Percentiles rank a stretch among this genome's conserved stretches.
phyloP scores from a whole-genome alignment of 495 filamentous ascomycete genomes.

The Tuber indicum region DNA sequence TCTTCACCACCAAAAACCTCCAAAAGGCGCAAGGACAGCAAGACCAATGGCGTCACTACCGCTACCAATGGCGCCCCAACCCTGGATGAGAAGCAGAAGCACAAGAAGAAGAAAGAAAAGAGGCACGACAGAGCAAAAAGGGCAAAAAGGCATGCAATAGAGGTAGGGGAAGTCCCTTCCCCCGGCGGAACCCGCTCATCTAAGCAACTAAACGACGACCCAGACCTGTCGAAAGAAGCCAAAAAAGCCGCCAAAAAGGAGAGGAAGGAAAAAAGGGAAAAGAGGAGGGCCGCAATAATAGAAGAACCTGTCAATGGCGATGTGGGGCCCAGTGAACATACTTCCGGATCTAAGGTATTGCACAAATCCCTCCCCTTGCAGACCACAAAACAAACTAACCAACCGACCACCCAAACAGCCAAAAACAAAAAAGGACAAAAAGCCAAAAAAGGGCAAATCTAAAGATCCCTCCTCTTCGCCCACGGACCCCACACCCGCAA shows the following conservation, averaged over 20 bases:
- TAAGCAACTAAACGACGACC: slow-evolving; percentile 6
- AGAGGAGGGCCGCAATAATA: slow-evolving; percentile 30
- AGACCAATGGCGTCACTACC: background rate
- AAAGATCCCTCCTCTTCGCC: background rate
- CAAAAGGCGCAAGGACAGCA: slow-evolving; percentile 14
- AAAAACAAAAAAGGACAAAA: slow-evolving; percentile 27
- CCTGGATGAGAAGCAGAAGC: slow-evolving; percentile 21
- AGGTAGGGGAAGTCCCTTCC: slow-evolving; percentile 34
- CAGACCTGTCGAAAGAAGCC: slow-evolving; percentile 28
- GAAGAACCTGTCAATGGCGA: slow-evolving; percentile 20
- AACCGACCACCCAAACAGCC: slow-evolving; percentile 11
- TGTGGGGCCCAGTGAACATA: slow-evolving; percentile 8
- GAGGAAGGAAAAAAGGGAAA: slow-evolving; percentile 39
- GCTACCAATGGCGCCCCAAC: slow-evolving; percentile 9
- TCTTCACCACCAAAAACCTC: slow-evolving; percentile 11
- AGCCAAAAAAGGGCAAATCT: slow-evolving; percentile 3
- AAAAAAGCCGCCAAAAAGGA: slow-evolving; percentile 35
- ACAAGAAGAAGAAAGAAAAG: slow-evolving; percentile 16
- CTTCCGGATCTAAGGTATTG: slow-evolving; percentile 1
- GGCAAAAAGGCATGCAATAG: slow-evolving; percentile 18
- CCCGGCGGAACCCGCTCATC: background rate
- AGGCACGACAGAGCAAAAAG: slow-evolving; percentile 5
- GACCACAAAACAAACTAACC: slow-evolving; percentile 11
- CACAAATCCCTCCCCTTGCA: background rate
- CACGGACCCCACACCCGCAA: background rate